Conservation (phyloP, 192 early-diverging fungal species). For the Lobosporangium transversale region DNA sequence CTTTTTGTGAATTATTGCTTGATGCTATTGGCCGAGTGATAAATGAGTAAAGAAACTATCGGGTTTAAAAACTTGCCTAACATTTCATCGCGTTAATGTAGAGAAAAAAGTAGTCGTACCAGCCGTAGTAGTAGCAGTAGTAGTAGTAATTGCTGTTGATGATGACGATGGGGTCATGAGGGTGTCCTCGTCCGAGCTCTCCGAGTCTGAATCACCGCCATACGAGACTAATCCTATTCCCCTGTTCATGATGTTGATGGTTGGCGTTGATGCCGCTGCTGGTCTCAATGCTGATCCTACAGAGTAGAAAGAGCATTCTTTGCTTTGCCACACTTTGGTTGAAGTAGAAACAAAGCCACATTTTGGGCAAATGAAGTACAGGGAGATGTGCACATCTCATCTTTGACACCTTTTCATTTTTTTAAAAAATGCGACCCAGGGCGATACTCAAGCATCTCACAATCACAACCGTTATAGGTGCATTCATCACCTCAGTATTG, state of each 20-base stretch:
- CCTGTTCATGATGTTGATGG: constrained; percentile 27
- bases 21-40: background rate
- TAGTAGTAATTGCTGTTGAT: constrained; percentile 3
- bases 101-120: background rate
- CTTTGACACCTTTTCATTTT: constrained; percentile 5
- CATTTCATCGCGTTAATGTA: background rate
- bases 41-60: background rate
- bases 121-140: background rate
- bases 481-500: constrained; percentile 25
- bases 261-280: constrained; percentile 3
- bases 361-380: too few species aligned
- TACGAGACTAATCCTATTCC: constrained; percentile 46
- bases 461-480: background rate
- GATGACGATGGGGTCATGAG: constrained; percentile 8
- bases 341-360: too few species aligned
- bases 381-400: constrained; percentile 5
- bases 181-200: constrained; percentile 32
- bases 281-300: too few species aligned
- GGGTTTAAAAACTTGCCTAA: background rate
- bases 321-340: too few species aligned
- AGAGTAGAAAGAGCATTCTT: too few species aligned
- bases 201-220: constrained; percentile 45
- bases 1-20: background rate
- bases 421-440: constrained; percentile 26
- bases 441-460: constrained; percentile 20